Conservation (phyloP, 768 basidiomycete species). For the Cantharellus cinnabarinus region DNA sequence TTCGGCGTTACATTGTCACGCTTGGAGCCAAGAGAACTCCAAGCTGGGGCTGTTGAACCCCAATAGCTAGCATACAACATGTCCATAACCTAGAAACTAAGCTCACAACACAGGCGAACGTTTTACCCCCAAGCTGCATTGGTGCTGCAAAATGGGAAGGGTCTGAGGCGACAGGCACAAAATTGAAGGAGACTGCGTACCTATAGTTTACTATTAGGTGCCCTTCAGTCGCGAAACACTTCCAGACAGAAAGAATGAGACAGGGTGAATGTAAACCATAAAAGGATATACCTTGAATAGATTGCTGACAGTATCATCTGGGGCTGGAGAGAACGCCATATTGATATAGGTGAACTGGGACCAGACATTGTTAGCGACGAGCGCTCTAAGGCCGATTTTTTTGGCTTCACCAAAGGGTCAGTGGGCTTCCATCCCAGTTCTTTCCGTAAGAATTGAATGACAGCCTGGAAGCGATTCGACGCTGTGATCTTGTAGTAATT, state of each 20-base stretch:
- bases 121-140: constrained; percentile 42
- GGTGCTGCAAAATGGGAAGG: constrained; percentile 21
- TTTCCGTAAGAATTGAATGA: constrained; percentile 78
- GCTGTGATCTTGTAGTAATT: constrained; percentile 97
- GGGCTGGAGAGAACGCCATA: constrained; percentile 62
- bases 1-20: no score
- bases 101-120: not conserved
- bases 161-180: not conserved
- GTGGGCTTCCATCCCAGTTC: constrained; percentile 73
- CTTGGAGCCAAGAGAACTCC: no score
- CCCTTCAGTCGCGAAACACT: constrained; percentile 77
- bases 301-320: constrained; percentile 63
- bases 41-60: no score
- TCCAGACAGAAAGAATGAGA: not conserved
- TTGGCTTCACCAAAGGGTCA: constrained; percentile 53
- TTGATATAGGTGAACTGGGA: constrained; percentile 37
- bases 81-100: not conserved
- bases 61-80: no score
- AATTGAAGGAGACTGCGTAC: constrained; percentile 19
- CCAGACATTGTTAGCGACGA: not conserved
- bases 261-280: not conserved
- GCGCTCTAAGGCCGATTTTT: not conserved
- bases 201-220: constrained; percentile 87
- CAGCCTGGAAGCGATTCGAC: constrained; percentile 83
- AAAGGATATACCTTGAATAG: constrained; percentile 39